A percentile compares a stretch with the other conserved stretches of the same genome.
Conservation (phyloP, 2,329 filamentous ascomycete genomes). For the Aspergillus udagawae region DNA sequence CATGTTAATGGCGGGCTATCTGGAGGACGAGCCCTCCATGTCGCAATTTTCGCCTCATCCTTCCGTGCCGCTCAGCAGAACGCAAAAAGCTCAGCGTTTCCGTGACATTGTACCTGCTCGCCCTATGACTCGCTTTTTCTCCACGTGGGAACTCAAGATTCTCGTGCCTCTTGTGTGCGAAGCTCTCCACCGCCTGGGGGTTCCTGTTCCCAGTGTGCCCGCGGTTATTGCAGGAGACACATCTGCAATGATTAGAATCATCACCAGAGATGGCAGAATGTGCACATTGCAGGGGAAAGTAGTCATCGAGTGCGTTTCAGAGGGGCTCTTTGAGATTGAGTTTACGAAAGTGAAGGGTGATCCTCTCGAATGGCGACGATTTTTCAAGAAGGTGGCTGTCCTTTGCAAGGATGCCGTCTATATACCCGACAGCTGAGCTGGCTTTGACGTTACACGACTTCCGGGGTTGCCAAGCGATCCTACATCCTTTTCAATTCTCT, state of each 20-base stretch:
- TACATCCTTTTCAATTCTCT: not conserved
- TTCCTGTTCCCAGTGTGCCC: slow-evolving; percentile 59
- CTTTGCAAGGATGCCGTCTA: slow-evolving; percentile 82
- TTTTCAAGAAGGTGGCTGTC: slow-evolving; percentile 94
- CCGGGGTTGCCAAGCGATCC: not conserved
- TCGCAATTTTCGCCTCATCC: slow-evolving; percentile 79
- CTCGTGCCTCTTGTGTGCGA: slow-evolving; percentile 77
- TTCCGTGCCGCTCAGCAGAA: slow-evolving; percentile 75
- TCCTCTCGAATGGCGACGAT: slow-evolving; percentile 89
- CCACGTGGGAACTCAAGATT: slow-evolving; percentile 67
- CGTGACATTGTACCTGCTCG: slow-evolving; percentile 86
- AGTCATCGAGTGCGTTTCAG: slow-evolving; percentile 42
- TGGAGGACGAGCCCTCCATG: slow-evolving; percentile 80
- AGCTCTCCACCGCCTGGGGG: slow-evolving; percentile 78
- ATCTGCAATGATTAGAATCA: slow-evolving; percentile 65
- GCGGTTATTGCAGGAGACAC: slow-evolving; percentile 46
- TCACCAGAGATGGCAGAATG: slow-evolving; percentile 58
- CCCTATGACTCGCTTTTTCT: slow-evolving; percentile 88
- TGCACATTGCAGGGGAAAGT: slow-evolving; percentile 43
- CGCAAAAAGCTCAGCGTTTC: slow-evolving; percentile 84
- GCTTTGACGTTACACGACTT: not conserved
- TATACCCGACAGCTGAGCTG: slow-evolving; percentile 46
- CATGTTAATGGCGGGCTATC: slow-evolving; percentile 53
- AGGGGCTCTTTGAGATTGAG: slow-evolving; percentile 73
- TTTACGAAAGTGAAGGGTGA: slow-evolving; percentile 96